Conservation (phyloP, 306 rosid genomes). For the Castanopsis chinensis region DNA sequence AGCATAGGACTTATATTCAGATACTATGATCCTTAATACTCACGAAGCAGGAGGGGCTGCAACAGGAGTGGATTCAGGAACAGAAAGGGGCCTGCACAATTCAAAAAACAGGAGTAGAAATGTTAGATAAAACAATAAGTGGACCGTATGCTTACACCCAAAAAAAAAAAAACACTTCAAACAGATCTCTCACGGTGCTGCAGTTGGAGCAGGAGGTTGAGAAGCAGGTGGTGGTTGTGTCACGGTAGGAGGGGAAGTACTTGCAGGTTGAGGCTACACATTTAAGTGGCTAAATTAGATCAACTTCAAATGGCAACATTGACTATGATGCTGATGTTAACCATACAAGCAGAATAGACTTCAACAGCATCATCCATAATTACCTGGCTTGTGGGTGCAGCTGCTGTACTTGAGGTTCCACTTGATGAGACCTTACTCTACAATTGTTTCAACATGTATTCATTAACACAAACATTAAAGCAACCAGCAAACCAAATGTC, state of each 20-base stretch:
- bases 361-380: neutral
- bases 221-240: slow-evolving; percentile 24
- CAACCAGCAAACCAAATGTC: neutral
- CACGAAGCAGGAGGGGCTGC: slow-evolving; percentile 46
- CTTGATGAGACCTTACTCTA: slow-evolving; percentile 34
- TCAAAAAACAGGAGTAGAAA: slow-evolving; percentile 9
- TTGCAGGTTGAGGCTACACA: slow-evolving; percentile 33
- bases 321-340: neutral
- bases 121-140: neutral
- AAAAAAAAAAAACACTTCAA: neutral
- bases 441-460: slow-evolving; percentile 1
- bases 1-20: neutral
- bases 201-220: slow-evolving; percentile 37
- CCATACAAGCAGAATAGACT: neutral
- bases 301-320: neutral
- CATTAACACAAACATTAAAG: neutral
- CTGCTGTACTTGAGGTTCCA: slow-evolving; percentile 28
- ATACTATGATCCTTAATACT: slow-evolving; percentile 6
- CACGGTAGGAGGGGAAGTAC: slow-evolving; percentile 35
- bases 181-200: slow-evolving; percentile 33
- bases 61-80: slow-evolving; percentile 36
- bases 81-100: slow-evolving; percentile 41
- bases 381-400: slow-evolving; percentile 40
- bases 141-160: neutral
- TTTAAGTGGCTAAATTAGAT: slow-evolving; percentile 13